These are phyloP conservation scores for Benincasa hispida DNA, from an alignment of 306 rosid genomes.

Conservation along the genomic window DNA sequence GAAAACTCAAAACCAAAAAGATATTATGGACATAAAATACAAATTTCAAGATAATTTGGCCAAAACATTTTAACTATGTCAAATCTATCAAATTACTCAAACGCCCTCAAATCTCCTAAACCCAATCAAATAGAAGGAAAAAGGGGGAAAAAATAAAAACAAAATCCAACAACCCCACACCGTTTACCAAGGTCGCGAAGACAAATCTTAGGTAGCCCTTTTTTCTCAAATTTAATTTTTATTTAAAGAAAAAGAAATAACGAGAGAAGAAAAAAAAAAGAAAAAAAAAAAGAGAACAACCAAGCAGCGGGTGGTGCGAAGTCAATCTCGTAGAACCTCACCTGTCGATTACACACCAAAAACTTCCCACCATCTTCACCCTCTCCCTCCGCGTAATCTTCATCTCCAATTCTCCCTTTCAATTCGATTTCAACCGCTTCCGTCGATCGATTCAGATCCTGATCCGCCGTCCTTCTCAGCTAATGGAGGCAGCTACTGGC, in stretches of 20 bases:
- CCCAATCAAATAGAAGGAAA: too few relatives aligned
- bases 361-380: not conserved
- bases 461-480: not conserved
- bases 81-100: too few relatives aligned
- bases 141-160: too few relatives aligned
- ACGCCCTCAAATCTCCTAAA: too few relatives aligned
- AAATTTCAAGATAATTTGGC: too few relatives aligned
- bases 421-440: not conserved
- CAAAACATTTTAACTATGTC: too few relatives aligned
- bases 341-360: not conserved
- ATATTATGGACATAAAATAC: too few relatives aligned
- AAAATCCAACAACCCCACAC: not conserved
- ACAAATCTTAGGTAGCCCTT: not conserved
- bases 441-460: constrained; percentile 4
- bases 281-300: not conserved
- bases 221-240: not conserved
- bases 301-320: not conserved
- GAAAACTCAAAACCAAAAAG: too few relatives aligned
- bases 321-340: constrained; percentile 3
- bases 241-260: too few relatives aligned
- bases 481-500: constrained; percentile 29
- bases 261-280: not conserved
- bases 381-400: not conserved
- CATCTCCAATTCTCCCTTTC: not conserved
- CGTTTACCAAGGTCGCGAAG: not conserved